Percentiles rank a stretch among this genome's conserved stretches.
Evolutionary conservation across 306 rosid genomes (phyloP).

Genomic region (Citrullus amarus): DNA sequence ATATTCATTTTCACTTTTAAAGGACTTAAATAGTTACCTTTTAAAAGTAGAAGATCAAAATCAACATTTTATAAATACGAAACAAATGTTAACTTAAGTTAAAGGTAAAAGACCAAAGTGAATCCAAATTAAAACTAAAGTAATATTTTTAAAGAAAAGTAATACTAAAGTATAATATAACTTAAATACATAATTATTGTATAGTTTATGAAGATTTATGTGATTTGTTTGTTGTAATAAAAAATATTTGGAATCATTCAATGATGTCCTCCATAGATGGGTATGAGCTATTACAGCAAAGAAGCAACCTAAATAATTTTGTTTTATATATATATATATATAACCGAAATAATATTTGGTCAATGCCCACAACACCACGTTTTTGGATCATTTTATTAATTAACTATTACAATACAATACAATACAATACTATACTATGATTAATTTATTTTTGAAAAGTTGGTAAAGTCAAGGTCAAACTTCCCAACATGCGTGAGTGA

Average conservation of each 20-base stretch:
- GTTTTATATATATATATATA: no score
- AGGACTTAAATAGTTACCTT: no score
- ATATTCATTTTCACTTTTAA: no score
- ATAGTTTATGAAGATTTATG: not conserved
- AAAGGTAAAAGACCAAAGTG: no score
- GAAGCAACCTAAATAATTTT: not conserved
- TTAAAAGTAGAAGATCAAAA: no score
- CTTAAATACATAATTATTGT: no score
- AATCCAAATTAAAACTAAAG: no score
- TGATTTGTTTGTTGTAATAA: not conserved
- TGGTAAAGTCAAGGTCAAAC: not conserved
- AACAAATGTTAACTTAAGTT: no score
- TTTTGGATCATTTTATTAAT: not conserved
- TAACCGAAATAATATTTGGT: not conserved
- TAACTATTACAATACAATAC: not conserved
- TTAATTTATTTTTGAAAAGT: not conserved
- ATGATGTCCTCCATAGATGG: not conserved
- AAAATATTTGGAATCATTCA: not conserved
- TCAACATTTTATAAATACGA: no score
- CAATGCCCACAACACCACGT: not conserved
- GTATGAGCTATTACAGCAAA: not conserved
- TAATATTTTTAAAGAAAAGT: no score
- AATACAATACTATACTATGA: not conserved
- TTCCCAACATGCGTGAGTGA: not conserved
- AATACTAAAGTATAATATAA: no score